A percentile compares a stretch with the other conserved stretches of the same genome.
Evolutionary conservation across 2,329 filamentous ascomycete species (phyloP).

Genomic region (Claviceps sp.): DNA sequence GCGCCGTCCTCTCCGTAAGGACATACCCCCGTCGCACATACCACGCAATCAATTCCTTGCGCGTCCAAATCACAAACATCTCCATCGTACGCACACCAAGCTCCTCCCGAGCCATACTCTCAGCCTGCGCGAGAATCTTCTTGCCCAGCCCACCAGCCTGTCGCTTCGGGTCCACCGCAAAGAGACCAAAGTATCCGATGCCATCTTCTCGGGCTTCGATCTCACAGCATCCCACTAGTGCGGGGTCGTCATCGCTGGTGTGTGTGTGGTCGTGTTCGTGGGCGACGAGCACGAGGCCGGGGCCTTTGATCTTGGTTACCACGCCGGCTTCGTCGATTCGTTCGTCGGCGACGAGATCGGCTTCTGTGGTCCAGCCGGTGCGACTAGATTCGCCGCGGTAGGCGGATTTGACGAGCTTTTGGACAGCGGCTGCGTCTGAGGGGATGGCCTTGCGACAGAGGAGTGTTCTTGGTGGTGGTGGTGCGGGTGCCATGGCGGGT

Average conservation of each 20-base stretch:
- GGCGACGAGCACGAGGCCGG: slow-evolving; percentile 25
- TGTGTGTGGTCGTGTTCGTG: slow-evolving; percentile 1
- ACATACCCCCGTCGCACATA: slow-evolving; percentile 30
- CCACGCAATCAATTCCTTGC: slow-evolving; percentile 32
- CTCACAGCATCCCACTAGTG: slow-evolving; percentile 31
- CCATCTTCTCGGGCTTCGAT: slow-evolving; percentile 16
- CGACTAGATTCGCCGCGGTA: slow-evolving; percentile 29
- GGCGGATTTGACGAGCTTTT: slow-evolving; percentile 27
- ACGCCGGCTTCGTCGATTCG: slow-evolving; percentile 27
- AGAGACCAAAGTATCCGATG: slow-evolving; percentile 32
- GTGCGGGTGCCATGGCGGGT: not conserved
- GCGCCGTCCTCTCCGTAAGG: slow-evolving; percentile 23
- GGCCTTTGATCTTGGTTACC: slow-evolving; percentile 25
- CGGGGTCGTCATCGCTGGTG: slow-evolving; percentile 1
- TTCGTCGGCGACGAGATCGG: slow-evolving; percentile 27
- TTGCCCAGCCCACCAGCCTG: slow-evolving; percentile 32
- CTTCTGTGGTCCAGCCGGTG: slow-evolving; percentile 34
- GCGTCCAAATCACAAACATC: slow-evolving; percentile 30
- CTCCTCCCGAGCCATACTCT: slow-evolving; percentile 20
- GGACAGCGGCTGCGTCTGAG: slow-evolving; percentile 19
- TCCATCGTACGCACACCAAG: slow-evolving; percentile 24
- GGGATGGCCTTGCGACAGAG: slow-evolving; percentile 22
- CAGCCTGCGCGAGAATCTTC: slow-evolving; percentile 26
- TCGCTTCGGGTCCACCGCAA: slow-evolving; percentile 29
- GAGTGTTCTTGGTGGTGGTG: slow-evolving; percentile 9